These are phyloP conservation scores for Aegilops sharonensis DNA, from an alignment of 176 grass and related monocot species.

Conservation along the genomic window DNA sequence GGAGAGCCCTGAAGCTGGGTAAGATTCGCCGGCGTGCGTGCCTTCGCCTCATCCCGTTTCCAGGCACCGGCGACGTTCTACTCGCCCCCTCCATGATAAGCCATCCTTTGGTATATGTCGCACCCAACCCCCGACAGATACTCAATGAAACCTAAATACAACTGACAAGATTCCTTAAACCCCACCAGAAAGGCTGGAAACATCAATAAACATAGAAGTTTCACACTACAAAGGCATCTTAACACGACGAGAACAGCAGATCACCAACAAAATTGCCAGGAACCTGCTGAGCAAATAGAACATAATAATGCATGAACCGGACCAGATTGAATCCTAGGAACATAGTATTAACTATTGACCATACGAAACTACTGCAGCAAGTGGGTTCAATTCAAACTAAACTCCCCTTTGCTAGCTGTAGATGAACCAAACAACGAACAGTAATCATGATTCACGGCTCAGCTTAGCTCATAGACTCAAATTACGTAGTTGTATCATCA, in stretches of 20 bases:
- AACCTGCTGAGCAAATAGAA: background rate
- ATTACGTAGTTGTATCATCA: background rate
- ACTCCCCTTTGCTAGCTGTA: background rate
- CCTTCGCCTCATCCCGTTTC: no score
- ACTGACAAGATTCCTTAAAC: background rate
- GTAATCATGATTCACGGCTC: slow-evolving; percentile 8
- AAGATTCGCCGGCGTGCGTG: no score
- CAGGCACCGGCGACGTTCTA: no score
- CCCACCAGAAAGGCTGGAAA: background rate
- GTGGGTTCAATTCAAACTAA: slow-evolving; percentile 4
- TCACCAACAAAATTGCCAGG: slow-evolving; percentile 1
- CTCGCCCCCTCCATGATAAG: no score
- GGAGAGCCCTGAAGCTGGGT: no score
- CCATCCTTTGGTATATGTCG: no score
- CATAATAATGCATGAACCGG: background rate
- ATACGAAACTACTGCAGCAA: background rate
- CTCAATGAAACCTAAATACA: background rate
- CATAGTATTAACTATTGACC: slow-evolving; percentile 16
- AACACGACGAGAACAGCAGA: background rate
- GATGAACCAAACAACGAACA: slow-evolving; percentile 27
- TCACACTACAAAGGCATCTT: background rate
- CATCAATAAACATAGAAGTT: background rate
- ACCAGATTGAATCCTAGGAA: slow-evolving; percentile 35
- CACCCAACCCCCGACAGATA: no score
- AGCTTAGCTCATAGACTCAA: background rate